Conservation (phyloP, 176 grass and related monocot species). For the Zea mays region Zm-B73-REFERENCE-NAM-5.0 NC_050105.1:13131001-13131500, state of each 20-base stretch:
- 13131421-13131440: too few species aligned
- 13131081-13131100: not conserved
- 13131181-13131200: constrained; percentile 4
- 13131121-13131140: not conserved
- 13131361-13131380: not conserved
- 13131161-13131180: not conserved
- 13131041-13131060: not conserved
- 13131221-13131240: constrained; percentile 7
- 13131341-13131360: not conserved
- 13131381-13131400: too few species aligned
- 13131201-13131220: constrained; percentile 4
- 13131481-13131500: too few species aligned
- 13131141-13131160: constrained; percentile 1
- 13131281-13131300: not conserved
- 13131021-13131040: constrained; percentile 17
- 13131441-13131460: too few species aligned
- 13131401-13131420: too few species aligned
- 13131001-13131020: constrained; percentile 27
- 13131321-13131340: not conserved
- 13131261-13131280: not conserved
- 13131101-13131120: constrained; percentile 14
- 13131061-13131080: constrained; percentile 16
- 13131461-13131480: too few species aligned
- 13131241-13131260: constrained; percentile 8
- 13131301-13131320: not conserved